Percentiles rank a stretch among this genome's conserved stretches.
Evolutionary conservation across 2,329 filamentous ascomycete species (phyloP).

Genomic region (Curvularia hawaiiensis): DNA sequence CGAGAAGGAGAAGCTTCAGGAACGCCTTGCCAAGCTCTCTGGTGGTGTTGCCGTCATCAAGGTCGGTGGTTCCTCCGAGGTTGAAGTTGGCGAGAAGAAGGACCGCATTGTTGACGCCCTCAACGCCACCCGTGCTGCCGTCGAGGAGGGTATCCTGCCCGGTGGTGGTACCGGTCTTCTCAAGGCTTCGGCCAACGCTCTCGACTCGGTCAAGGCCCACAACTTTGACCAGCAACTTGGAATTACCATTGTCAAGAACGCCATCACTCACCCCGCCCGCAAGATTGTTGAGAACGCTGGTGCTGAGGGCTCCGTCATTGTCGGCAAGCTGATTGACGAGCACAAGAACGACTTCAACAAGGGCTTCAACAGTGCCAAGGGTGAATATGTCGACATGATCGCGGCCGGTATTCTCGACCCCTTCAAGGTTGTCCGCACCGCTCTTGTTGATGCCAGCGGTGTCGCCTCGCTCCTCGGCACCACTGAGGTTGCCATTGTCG

Average conservation of each 20-base stretch:
- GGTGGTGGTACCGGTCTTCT: constrained; percentile 97
- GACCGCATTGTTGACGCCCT: constrained; percentile 98
- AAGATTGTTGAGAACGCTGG: constrained; percentile 98
- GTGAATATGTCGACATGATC: constrained; percentile 99
- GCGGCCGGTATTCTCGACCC: constrained; percentile 94
- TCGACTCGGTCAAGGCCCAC: constrained; percentile 78
- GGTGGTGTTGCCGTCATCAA: constrained; percentile 99
- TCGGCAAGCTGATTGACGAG: constrained; percentile 98
- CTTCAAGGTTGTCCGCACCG: constrained; percentile 98
- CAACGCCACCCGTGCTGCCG: constrained; percentile 96
- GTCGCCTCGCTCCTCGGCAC: constrained; percentile 97
- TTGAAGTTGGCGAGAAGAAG: constrained; percentile 99
- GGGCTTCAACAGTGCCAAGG: constrained; percentile 95
- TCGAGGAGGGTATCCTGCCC: constrained; percentile 98
- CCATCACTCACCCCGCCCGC: constrained; percentile 92
- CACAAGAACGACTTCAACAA: constrained; percentile 93
- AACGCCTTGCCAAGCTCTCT: constrained; percentile 98
- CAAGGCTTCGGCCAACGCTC: constrained; percentile 92
- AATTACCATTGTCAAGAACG: constrained; percentile 96
- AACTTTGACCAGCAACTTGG: constrained; percentile 99
- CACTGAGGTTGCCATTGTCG: constrained; percentile 96
- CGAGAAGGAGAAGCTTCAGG: constrained; percentile 99
- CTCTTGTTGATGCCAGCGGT: constrained; percentile 90
- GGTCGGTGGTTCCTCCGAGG: constrained; percentile 95
- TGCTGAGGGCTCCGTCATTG: constrained; percentile 91